These are phyloP conservation scores for Paraphaeosphaeria sporulosa DNA, from an alignment of 2,329 filamentous ascomycete genomes.

Conservation along the genomic window DNA sequence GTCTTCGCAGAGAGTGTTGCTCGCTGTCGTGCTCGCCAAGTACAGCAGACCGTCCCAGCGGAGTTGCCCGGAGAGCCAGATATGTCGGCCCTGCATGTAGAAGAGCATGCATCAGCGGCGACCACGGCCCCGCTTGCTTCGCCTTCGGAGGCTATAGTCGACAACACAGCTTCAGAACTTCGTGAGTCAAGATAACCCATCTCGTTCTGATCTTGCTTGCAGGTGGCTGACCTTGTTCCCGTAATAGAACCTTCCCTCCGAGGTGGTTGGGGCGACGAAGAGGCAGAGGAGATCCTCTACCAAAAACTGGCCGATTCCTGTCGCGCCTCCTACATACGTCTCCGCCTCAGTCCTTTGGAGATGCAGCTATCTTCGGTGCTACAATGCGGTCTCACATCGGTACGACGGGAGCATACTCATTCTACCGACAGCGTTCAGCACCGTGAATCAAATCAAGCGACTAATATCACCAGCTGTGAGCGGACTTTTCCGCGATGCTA, in stretches of 20 bases:
- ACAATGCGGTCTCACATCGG: background rate
- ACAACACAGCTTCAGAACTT: background rate
- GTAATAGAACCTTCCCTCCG: background rate
- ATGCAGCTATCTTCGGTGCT: background rate
- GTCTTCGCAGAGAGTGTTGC: too few relatives aligned
- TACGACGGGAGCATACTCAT: background rate
- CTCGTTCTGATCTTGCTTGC: background rate
- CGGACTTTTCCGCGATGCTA: too few relatives aligned
- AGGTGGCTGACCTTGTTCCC: background rate
- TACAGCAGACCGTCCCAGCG: background rate
- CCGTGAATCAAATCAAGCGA: background rate
- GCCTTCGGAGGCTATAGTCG: background rate
- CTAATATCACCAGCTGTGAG: background rate
- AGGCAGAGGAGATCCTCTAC: background rate
- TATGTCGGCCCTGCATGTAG: background rate
- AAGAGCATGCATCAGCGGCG: background rate
- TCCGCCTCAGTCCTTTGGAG: background rate
- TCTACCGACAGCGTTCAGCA: background rate
- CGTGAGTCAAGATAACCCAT: background rate
- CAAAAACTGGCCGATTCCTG: background rate
- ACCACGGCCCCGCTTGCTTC: background rate
- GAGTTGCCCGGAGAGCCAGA: background rate
- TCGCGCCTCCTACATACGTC: background rate
- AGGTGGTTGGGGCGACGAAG: slow-evolving; percentile 4
- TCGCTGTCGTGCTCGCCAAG: too few relatives aligned